These are phyloP conservation scores for Solanum hybrid DNA, from an alignment of 305 asterid genomes.

Conservation along the genomic window DNA sequence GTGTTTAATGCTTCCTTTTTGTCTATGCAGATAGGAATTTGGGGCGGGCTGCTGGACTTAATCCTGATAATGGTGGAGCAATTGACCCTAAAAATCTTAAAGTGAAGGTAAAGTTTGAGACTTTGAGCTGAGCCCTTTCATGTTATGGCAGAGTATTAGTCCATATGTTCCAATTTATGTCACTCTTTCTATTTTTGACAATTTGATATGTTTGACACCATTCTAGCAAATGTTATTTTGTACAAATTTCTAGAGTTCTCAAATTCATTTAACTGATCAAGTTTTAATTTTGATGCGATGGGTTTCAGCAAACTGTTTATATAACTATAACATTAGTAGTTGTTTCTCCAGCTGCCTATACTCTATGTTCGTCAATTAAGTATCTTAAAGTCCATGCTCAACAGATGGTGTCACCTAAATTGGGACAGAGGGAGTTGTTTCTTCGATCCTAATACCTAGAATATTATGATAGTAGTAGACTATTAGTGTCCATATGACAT, in stretches of 20 bases:
- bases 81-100: conserved; percentile 65
- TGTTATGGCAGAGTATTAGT: not conserved
- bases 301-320: not conserved
- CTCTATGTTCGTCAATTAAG: not conserved
- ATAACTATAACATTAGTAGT: not conserved
- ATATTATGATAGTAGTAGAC: not conserved
- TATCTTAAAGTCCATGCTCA: not conserved
- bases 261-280: not conserved
- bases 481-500: not conserved
- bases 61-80: conserved; percentile 48
- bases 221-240: not conserved
- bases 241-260: not conserved
- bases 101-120: conserved; percentile 46
- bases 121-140: not conserved
- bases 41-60: conserved; percentile 42
- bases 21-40: conserved; percentile 44
- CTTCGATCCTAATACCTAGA: not conserved
- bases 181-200: not conserved
- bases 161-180: not conserved
- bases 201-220: not conserved
- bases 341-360: not conserved
- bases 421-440: not conserved
- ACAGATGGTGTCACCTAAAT: not conserved
- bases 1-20: not conserved
- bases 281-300: not conserved